Base-by-base conservation (phyloP, 2,329 filamentous ascomycete genomes). In the Teratosphaeria epicoccoides region DNA sequence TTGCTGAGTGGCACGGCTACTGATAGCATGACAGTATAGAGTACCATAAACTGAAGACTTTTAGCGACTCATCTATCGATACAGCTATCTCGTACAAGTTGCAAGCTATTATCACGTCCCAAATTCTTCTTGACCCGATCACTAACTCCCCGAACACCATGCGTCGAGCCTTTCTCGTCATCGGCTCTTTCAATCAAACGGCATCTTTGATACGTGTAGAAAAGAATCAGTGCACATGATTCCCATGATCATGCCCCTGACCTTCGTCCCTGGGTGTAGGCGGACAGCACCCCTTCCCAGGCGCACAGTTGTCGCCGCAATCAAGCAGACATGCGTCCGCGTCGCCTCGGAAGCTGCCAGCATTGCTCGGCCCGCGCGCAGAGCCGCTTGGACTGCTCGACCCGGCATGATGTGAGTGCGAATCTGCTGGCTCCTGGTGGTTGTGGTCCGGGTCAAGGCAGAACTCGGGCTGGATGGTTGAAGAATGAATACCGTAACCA, bases 401-500 rank as follows among this genome's bases (percentile, higher is more conserved):
- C 33, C 33, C 33, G n/a, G 33, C 33, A 17, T 40, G 33, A 17
- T 40, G 33, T 17, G 29, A 44, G 6, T n/a, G 22, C 43, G 20
- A 28, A 44, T 51, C 44, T 10, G 46, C 26, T 14, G 43, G 43
- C 22, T 23, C 26, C 10, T 24, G 59, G 55, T 75, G 72, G 53
- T 71, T 69, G 56, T 74, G 70, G 17, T 67, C 68, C 5, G 66
- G 63, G 52, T 76, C 67, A 23, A 74, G 66, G 59, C 72, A 72
- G 64, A 75, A 98, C 69, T 98, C 93, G 5, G 93, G 93, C 70
- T 98, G 93, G 61, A 98, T 97, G 11, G 93, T 98, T 29, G 89
- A 91, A 33, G 87, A 94, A 73, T 98, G 93, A 58, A 98, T 97
- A 51, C 93, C 91, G 62, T 95, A 96, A 29, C 82, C 90, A 69